These are phyloP conservation scores for Dendrocalamus sinicus DNA, from an alignment of 176 grass and related monocot species.

Conservation along the genomic window DNA sequence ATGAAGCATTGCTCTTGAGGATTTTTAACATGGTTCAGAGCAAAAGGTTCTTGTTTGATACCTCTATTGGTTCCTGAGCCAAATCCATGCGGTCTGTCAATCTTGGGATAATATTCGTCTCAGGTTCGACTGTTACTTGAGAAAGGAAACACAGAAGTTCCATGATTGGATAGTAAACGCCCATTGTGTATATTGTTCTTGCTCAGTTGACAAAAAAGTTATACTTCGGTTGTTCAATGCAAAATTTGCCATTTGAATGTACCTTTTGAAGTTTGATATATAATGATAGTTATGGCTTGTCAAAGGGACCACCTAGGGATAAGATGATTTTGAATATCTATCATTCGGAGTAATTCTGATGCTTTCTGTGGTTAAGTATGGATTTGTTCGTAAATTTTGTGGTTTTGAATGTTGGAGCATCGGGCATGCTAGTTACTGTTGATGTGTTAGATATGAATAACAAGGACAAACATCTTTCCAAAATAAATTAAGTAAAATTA, in stretches of 20 bases:
- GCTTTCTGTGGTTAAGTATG: not conserved
- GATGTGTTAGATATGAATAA: not conserved
- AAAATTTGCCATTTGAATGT: constrained; percentile 21
- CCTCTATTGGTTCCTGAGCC: not conserved
- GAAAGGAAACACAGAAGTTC: not conserved
- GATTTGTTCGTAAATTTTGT: not conserved
- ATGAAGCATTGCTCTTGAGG: not conserved
- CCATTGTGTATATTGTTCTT: not conserved
- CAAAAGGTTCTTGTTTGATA: not conserved
- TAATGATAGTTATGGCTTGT: not conserved
- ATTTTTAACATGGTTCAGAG: not conserved
- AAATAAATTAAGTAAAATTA: too few species aligned
- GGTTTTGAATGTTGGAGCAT: not conserved
- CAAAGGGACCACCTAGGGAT: not conserved
- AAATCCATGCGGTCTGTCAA: not conserved
- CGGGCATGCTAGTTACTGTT: constrained; percentile 20
- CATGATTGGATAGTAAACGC: not conserved
- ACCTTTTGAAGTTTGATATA: not conserved
- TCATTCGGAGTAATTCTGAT: not conserved
- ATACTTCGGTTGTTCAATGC: not conserved
- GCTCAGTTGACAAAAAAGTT: not conserved
- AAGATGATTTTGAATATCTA: constrained; percentile 13
- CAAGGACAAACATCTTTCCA: too few species aligned
- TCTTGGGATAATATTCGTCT: not conserved
- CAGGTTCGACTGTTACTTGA: not conserved